These are phyloP conservation scores for Trichoderma brevicompactum DNA, from an alignment of 2,329 filamentous ascomycete genomes.

Conservation along the genomic window DNA sequence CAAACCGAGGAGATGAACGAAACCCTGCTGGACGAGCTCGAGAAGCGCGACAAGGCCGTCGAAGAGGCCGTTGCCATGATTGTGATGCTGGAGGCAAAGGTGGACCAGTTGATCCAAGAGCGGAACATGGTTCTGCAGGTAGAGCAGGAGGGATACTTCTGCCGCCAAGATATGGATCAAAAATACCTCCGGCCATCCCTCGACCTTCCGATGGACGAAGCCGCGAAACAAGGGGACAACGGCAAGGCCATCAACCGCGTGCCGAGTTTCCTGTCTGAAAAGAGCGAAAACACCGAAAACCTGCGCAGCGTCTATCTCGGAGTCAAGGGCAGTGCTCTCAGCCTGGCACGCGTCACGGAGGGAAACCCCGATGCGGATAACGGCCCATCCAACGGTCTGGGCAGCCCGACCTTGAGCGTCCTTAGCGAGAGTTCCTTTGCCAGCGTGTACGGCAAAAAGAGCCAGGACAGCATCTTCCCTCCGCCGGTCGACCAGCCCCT, in stretches of 20 bases:
- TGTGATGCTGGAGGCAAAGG: conserved; percentile 63
- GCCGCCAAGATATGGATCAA: conserved; percentile 40
- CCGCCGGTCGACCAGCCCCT: conserved; percentile 40
- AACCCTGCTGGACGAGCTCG: conserved; percentile 61
- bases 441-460: conserved; percentile 63
- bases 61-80: conserved; percentile 74
- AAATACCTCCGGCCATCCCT: conserved; percentile 33
- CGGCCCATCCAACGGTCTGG: conserved; percentile 45
- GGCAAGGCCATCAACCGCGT: conserved; percentile 55
- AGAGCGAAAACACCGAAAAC: conserved; percentile 62
- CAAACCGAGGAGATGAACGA: conserved; percentile 63
- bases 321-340: conserved; percentile 53
- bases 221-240: conserved; percentile 38
- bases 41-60: conserved; percentile 71
- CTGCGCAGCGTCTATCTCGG: conserved; percentile 63
- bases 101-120: conserved; percentile 59
- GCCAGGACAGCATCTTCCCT: conserved; percentile 34
- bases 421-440: conserved; percentile 70
- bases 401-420: conserved; percentile 65
- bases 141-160: conserved; percentile 48
- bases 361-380: conserved; percentile 44
- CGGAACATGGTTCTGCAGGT: conserved; percentile 57
- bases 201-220: conserved; percentile 32
- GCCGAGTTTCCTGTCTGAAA: conserved; percentile 68
- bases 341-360: conserved; percentile 52